Evolutionary conservation across 345 rosid species (phyloP).

Genomic region (Arabidopsis suecica): DNA sequence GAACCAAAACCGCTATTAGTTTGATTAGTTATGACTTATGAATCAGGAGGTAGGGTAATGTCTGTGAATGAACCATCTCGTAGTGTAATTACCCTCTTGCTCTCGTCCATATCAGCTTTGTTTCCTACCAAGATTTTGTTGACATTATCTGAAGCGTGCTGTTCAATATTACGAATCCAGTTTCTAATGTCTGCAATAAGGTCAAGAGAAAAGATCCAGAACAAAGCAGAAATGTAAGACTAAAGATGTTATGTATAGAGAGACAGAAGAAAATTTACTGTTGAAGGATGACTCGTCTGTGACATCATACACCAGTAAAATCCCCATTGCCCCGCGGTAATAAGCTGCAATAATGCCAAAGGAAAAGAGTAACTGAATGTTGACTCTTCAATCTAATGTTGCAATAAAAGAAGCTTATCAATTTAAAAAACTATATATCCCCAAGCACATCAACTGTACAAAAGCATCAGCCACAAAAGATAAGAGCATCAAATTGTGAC

Average conservation of each 20-base stretch:
- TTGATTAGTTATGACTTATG: background rate
- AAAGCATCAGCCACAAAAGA: slow-evolving; percentile 21
- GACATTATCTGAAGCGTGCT: slow-evolving; percentile 98
- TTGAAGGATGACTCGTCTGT: slow-evolving; percentile 92
- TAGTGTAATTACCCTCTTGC: slow-evolving; percentile 77
- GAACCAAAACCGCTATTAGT: slow-evolving; percentile 5
- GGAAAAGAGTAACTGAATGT: slow-evolving; percentile 2
- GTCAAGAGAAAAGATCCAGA: slow-evolving; percentile 34
- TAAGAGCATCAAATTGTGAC: slow-evolving; percentile 2
- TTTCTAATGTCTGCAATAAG: slow-evolving; percentile 83
- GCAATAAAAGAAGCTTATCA: slow-evolving; percentile 16
- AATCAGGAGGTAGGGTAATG: background rate
- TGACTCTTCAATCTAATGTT: background rate
- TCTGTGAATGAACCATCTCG: background rate
- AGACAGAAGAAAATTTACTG: slow-evolving; percentile 55
- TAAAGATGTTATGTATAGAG: background rate
- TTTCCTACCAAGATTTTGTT: slow-evolving; percentile 96
- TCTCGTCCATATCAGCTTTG: slow-evolving; percentile 99
- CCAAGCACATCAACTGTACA: background rate
- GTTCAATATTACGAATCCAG: slow-evolving; percentile 99
- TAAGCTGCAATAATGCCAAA: slow-evolving; percentile 58
- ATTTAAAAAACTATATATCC: background rate
- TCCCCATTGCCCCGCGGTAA: slow-evolving; percentile 94
- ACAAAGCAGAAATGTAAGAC: slow-evolving; percentile 23
- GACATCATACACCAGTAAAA: slow-evolving; percentile 89